These are phyloP conservation scores for Irpex sp. DNA, from an alignment of 1,284 basidiomycete genomes.

Conservation along the genomic window DNA sequence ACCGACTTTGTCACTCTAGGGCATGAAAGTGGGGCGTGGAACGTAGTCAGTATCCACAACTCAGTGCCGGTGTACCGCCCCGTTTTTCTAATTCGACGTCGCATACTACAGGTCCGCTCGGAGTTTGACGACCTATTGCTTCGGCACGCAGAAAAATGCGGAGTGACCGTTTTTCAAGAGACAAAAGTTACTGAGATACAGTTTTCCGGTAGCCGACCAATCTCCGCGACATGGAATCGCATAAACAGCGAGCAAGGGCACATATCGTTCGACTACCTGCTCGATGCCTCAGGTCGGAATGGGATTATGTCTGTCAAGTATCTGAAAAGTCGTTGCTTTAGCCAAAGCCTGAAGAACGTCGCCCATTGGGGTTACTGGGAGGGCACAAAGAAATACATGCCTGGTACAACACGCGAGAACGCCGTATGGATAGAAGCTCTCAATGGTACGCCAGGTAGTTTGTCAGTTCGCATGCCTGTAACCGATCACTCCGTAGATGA, in stretches of 20 bases:
- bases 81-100: neutral
- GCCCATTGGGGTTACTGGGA: constrained; percentile 72
- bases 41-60: constrained; percentile 19
- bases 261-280: constrained; percentile 55
- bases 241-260: neutral
- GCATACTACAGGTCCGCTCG: constrained; percentile 20
- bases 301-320: constrained; percentile 58
- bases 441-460: constrained; percentile 37
- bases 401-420: constrained; percentile 45
- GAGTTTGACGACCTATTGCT: constrained; percentile 32
- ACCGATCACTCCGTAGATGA: constrained; percentile 41
- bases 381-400: constrained; percentile 44
- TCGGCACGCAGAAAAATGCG: constrained; percentile 25
- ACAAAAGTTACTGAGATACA: constrained; percentile 23
- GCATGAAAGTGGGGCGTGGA: constrained; percentile 27
- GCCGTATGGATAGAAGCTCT: constrained; percentile 58
- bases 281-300: constrained; percentile 63
- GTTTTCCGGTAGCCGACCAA: constrained; percentile 16
- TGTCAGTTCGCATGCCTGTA: too few relatives aligned
- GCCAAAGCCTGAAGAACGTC: constrained; percentile 59
- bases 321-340: constrained; percentile 59
- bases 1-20: constrained; percentile 30
- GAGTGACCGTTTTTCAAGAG: constrained; percentile 27
- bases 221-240: constrained; percentile 13
- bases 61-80: neutral